Conservation (phyloP, 2,329 filamentous ascomycete species). For the Paraphoma chrysanthemicola region DNA sequence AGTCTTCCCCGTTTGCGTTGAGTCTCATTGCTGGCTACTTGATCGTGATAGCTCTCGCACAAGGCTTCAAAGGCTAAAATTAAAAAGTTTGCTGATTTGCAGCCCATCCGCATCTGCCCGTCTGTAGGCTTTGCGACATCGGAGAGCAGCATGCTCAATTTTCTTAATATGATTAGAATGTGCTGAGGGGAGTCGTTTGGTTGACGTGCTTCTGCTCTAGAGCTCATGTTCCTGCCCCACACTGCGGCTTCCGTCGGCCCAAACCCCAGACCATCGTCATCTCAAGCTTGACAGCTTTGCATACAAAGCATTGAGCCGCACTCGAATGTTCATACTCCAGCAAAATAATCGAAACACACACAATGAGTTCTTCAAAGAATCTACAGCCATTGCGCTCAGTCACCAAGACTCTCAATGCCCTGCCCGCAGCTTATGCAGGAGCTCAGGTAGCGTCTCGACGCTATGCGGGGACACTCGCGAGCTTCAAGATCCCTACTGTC, state of each 20-base stretch:
- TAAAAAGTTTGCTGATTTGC: not conserved
- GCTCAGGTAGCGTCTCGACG: constrained; percentile 35
- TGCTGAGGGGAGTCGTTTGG: constrained; percentile 9
- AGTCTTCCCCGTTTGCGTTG: not conserved
- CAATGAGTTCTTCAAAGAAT: constrained; percentile 43
- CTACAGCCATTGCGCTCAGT: constrained; percentile 38
- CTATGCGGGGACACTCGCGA: constrained; percentile 69
- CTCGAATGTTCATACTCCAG: not conserved
- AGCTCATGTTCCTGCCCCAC: constrained; percentile 18
- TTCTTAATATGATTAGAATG: constrained; percentile 1
- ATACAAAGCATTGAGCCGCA: constrained; percentile 30
- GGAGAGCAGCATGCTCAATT: constrained; percentile 6
- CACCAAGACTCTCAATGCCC: constrained; percentile 33
- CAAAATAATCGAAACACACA: constrained; percentile 8
- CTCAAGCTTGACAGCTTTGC: constrained; percentile 19
- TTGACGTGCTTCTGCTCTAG: not conserved
- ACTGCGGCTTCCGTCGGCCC: constrained; percentile 32
- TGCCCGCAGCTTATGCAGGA: constrained; percentile 30
- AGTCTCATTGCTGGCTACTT: not conserved
- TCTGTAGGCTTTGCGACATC: constrained; percentile 25
- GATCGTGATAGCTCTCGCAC: no score
- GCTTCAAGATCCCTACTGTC: constrained; percentile 86
- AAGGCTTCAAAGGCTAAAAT: not conserved
- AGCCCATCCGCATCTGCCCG: constrained; percentile 27
- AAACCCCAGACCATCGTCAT: constrained; percentile 20